phyloP scores from a whole-genome alignment of 1,284 basidiomycete genomes.

The Ustilago hordei region DNA sequence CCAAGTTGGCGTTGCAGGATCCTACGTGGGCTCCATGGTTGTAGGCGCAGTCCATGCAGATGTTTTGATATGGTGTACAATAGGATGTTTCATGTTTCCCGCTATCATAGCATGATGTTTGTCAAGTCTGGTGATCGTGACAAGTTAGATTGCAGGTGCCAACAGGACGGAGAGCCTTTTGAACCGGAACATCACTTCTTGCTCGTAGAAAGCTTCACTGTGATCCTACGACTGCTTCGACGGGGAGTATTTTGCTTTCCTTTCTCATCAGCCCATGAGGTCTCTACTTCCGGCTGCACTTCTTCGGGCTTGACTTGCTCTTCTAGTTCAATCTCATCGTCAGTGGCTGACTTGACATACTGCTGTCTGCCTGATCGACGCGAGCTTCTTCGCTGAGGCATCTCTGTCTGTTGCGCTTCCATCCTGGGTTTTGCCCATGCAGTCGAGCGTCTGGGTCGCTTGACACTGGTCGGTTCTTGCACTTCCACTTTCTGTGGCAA shows the following conservation, averaged over 20 bases:
- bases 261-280: neutral
- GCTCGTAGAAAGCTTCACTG: constrained; percentile 21
- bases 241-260: constrained; percentile 2
- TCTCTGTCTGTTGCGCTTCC: neutral
- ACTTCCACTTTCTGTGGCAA: neutral
- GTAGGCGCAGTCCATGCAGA: neutral
- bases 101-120: neutral
- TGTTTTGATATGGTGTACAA: neutral
- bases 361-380: constrained; percentile 6
- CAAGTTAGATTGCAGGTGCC: no score
- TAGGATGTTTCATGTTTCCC: neutral
- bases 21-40: constrained; percentile 52
- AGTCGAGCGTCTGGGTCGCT: constrained; percentile 10
- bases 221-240: constrained; percentile 21
- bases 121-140: neutral
- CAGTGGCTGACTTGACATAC: constrained; percentile 17
- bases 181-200: constrained; percentile 4
- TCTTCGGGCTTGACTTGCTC: neutral
- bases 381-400: constrained; percentile 14
- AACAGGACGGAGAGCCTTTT: neutral
- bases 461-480: constrained; percentile 1
- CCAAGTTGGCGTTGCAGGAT: constrained; percentile 73
- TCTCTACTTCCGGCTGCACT: neutral
- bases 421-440: neutral
- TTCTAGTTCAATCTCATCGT: constrained; percentile 15